These are phyloP conservation scores for Linaria vulgaris DNA, from an alignment of 257 asterid species.

Conservation along the genomic window DNA sequence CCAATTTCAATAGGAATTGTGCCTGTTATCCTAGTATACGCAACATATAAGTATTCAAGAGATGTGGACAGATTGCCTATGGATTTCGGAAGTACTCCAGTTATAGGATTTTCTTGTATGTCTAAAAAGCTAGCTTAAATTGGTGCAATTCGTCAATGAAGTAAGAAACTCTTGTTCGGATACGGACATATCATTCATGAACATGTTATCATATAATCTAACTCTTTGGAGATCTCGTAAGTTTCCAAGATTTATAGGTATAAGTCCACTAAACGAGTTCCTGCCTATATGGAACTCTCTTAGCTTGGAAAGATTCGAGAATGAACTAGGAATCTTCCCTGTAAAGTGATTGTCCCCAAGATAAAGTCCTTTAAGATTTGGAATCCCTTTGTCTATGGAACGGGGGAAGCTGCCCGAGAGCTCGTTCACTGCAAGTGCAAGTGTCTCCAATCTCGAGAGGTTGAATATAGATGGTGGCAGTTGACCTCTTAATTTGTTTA, in stretches of 20 bases:
- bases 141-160: too few species aligned
- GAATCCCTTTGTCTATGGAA: too few species aligned
- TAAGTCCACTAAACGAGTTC: too few species aligned
- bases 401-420: too few species aligned
- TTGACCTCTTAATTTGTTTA: slow-evolving; percentile 13
- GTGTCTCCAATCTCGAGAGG: too few species aligned
- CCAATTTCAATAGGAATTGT: too few species aligned
- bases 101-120: not conserved
- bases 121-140: slow-evolving; percentile 5
- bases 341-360: slow-evolving; percentile 3
- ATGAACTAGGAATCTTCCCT: slow-evolving; percentile 26
- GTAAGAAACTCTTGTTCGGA: slow-evolving; percentile 14
- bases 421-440: too few species aligned
- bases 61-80: slow-evolving; percentile 24
- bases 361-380: slow-evolving; percentile 15
- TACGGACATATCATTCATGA: slow-evolving; percentile 17
- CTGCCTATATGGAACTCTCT: not conserved
- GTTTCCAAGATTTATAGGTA: slow-evolving; percentile 17
- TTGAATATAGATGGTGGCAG: slow-evolving; percentile 27
- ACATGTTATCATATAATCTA: not conserved
- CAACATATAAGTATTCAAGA: not conserved
- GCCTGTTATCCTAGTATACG: slow-evolving; percentile 2
- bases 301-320: slow-evolving; percentile 28
- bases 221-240: slow-evolving; percentile 15
- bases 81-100: slow-evolving; percentile 25